Percentiles rank a stretch among this genome's conserved stretches.
Evolutionary conservation across 192 early-diverging fungal genomes (phyloP).

Genomic region (Coemansia sp.): DNA sequence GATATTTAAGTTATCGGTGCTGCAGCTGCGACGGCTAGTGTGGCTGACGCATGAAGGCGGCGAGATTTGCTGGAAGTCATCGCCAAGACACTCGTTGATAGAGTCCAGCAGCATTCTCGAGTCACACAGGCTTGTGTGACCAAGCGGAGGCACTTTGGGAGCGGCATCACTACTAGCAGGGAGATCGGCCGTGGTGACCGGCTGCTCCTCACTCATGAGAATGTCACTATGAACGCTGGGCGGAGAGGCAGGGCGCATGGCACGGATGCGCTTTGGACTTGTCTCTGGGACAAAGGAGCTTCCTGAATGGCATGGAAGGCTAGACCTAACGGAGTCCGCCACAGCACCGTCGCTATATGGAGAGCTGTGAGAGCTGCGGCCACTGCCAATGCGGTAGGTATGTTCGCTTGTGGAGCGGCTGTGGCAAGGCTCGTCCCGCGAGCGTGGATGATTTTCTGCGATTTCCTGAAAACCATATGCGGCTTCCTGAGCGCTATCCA

Average conservation of each 20-base stretch:
- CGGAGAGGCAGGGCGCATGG: background rate
- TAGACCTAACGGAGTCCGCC: conserved; percentile 8
- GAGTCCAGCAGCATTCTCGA: conserved; percentile 12
- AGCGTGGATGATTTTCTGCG: conserved; percentile 4
- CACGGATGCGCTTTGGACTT: background rate
- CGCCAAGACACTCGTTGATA: conserved; percentile 26
- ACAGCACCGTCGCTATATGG: conserved; percentile 4
- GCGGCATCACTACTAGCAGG: background rate
- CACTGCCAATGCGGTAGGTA: conserved; percentile 2
- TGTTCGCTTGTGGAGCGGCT: conserved; percentile 1
- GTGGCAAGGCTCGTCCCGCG: background rate
- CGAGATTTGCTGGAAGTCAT: conserved; percentile 1
- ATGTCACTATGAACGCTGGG: background rate
- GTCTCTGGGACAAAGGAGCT: conserved; percentile 11
- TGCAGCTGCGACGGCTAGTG: background rate
- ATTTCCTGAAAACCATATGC: background rate
- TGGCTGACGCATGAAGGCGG: background rate
- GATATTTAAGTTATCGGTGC: conserved; percentile 21
- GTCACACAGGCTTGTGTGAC: background rate
- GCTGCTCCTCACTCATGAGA: conserved; percentile 1
- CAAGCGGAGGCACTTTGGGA: background rate
- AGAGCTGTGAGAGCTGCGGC: conserved; percentile 8
- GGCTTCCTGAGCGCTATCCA: background rate
- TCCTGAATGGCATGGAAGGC: conserved; percentile 6
- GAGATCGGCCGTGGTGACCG: background rate